Conservation (phyloP, 257 asterid genomes). For the Cordia subcordata region DNA sequence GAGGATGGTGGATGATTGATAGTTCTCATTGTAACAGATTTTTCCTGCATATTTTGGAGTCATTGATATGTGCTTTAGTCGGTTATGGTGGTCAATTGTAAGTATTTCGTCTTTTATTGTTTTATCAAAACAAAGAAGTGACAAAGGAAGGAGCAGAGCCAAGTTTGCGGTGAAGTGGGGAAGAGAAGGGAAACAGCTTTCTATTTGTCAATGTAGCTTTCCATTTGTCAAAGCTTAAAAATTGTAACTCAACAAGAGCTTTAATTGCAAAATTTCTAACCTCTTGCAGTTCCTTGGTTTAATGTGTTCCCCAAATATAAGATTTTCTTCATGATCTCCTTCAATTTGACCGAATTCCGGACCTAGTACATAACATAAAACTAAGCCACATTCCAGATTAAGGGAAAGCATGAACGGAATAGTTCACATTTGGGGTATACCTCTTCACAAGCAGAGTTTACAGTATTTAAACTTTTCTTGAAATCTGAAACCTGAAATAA, state of each 20-base stretch:
- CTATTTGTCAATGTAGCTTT: too few species aligned
- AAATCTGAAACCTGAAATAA: conserved; percentile 72
- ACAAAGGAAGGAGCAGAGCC: too few species aligned
- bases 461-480: conserved; percentile 70
- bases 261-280: conserved; percentile 31
- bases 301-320: conserved; percentile 83
- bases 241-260: background rate
- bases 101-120: too few species aligned
- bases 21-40: too few species aligned
- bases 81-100: too few species aligned
- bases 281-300: conserved; percentile 99
- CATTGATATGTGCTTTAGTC: too few species aligned
- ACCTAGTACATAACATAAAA: conserved; percentile 49
- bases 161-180: too few species aligned
- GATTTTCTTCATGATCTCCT: conserved; percentile 86
- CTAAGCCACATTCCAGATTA: conserved; percentile 9
- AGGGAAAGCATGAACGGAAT: background rate
- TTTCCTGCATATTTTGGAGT: too few species aligned
- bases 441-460: conserved; percentile 95
- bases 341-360: conserved; percentile 80
- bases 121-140: too few species aligned
- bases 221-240: background rate
- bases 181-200: too few species aligned
- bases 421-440: conserved; percentile 29
- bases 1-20: too few species aligned